These are phyloP conservation scores for Sesbania bispinosa DNA, from an alignment of 306 rosid genomes.

Conservation along the genomic window DNA sequence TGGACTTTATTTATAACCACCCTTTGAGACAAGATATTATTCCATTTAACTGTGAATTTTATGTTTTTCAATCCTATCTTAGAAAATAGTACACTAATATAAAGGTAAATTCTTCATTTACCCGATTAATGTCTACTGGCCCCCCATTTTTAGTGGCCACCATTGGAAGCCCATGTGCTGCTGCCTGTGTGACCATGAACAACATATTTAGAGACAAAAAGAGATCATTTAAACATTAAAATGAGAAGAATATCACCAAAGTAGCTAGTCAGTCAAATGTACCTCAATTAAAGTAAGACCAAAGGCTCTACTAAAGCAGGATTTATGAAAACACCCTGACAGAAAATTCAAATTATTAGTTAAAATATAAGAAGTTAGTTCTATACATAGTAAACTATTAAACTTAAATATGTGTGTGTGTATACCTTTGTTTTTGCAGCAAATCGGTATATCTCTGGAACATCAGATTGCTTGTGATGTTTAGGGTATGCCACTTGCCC, in stretches of 20 bases:
- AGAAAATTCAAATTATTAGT: conserved; percentile 30
- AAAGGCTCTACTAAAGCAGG: conserved; percentile 92
- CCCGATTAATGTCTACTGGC: conserved; percentile 88
- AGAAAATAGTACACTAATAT: conserved; percentile 13
- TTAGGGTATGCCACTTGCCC: conserved; percentile 93
- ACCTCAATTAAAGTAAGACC: conserved; percentile 97
- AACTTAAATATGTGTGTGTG: too few relatives aligned
- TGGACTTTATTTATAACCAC: not conserved
- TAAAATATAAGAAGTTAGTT: not conserved
- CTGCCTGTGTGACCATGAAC: conserved; percentile 56
- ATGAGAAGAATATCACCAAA: conserved; percentile 6
- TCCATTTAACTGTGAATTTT: not conserved
- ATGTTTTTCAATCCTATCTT: not conserved
- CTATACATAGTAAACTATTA: not conserved
- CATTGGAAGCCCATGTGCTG: conserved; percentile 93
- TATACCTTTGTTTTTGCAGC: conserved; percentile 88
- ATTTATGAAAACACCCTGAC: conserved; percentile 93
- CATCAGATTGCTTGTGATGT: conserved; percentile 88
- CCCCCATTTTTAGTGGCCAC: conserved; percentile 95
- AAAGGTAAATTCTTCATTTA: conserved; percentile 29
- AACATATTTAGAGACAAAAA: not conserved
- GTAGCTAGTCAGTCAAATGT: conserved; percentile 11
- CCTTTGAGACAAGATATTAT: not conserved
- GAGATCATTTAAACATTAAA: not conserved
- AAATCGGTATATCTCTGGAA: conserved; percentile 87